phyloP scores from a whole-genome alignment of 169 alveolate species.

The Plasmodium knowlesi region DNA sequence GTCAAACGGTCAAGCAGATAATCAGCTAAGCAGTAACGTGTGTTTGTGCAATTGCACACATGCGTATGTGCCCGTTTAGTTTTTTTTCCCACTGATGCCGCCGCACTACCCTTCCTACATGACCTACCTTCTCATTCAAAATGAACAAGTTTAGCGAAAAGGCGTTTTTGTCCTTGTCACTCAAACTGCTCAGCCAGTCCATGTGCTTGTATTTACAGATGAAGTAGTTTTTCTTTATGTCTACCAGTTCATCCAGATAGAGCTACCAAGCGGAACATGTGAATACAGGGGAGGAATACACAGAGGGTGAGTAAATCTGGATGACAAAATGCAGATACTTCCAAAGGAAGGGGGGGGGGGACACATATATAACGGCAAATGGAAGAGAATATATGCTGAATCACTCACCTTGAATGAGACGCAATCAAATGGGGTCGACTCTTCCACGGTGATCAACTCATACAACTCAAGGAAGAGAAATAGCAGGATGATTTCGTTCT shows the following conservation, averaged over 20 bases:
- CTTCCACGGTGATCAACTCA: conserved; percentile 34
- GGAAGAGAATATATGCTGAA: not conserved
- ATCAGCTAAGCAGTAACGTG: too few relatives aligned
- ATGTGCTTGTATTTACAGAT: conserved; percentile 64
- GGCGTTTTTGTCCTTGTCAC: conserved; percentile 44
- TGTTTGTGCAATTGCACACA: not conserved
- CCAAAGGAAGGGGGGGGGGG: not conserved
- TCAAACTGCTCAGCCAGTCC: conserved; percentile 34
- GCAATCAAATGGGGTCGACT: conserved; percentile 54
- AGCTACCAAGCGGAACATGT: not conserved
- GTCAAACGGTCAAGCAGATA: too few relatives aligned
- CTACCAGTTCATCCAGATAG: conserved; percentile 29
- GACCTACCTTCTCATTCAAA: conserved; percentile 47
- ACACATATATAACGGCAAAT: not conserved
- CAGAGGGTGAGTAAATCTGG: too few relatives aligned
- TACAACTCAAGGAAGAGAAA: conserved; percentile 57
- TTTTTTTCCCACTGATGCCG: not conserved
- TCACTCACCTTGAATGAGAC: conserved; percentile 43
- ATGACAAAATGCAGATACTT: not conserved
- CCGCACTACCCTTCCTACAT: not conserved
- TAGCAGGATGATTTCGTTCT: conserved; percentile 55
- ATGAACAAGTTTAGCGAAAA: conserved; percentile 57
- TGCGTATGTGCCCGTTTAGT: not conserved
- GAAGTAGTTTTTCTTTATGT: conserved; percentile 42
- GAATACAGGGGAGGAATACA: not conserved